Conservation (phyloP, 2,329 filamentous ascomycete species). For the Fusarium devonianum region DNA sequence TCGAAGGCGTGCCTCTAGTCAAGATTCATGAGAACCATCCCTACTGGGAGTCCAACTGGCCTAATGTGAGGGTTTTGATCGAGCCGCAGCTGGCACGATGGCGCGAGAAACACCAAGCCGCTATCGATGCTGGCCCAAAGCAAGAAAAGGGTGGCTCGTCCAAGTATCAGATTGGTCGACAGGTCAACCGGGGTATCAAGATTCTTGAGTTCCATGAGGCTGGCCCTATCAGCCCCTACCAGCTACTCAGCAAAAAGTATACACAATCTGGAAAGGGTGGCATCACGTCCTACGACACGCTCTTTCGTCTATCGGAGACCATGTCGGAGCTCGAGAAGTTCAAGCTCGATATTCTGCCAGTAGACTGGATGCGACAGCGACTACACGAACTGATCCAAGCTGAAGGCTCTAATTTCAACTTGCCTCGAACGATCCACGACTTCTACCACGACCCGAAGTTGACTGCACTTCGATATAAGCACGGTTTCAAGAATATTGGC, state of each 20-base stretch:
- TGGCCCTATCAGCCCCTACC: constrained; percentile 63
- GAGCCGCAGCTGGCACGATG: constrained; percentile 55
- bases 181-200: constrained; percentile 61
- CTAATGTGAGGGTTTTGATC: constrained; percentile 53
- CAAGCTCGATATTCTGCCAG: constrained; percentile 58
- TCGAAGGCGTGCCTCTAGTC: constrained; percentile 60
- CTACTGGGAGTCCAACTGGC: constrained; percentile 65
- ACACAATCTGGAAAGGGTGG: constrained; percentile 52
- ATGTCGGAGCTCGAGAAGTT: constrained; percentile 63
- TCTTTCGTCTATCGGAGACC: constrained; percentile 63
- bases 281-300: constrained; percentile 61
- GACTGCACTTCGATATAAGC: constrained; percentile 56
- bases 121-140: constrained; percentile 44
- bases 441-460: constrained; percentile 65
- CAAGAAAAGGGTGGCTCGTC: constrained; percentile 49
- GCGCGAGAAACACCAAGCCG: constrained; percentile 54
- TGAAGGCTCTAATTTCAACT: constrained; percentile 57
- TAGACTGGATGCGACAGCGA: constrained; percentile 65
- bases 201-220: constrained; percentile 61
- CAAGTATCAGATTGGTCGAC: constrained; percentile 62
- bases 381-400: constrained; percentile 57
- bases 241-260: constrained; percentile 61
- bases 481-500: constrained; percentile 65
- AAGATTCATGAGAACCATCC: constrained; percentile 59
- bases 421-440: constrained; percentile 59